These are phyloP conservation scores for Colletotrichum sansevieriae DNA, from an alignment of 2,329 filamentous ascomycete species.

Conservation along the genomic window DNA sequence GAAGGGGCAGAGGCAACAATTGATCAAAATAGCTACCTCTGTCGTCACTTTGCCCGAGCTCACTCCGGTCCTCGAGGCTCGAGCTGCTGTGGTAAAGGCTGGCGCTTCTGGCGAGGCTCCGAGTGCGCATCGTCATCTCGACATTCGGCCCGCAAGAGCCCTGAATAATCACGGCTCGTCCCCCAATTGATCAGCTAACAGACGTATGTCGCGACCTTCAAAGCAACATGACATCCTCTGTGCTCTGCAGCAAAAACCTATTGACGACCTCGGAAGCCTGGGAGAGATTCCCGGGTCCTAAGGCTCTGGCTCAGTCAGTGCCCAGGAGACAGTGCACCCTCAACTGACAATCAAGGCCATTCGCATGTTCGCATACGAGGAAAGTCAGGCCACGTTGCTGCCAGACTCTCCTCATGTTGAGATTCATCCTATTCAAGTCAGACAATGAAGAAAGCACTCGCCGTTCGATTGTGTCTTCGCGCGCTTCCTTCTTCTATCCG, in stretches of 20 bases:
- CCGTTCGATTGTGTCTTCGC: slow-evolving; percentile 21
- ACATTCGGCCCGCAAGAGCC: slow-evolving; percentile 24
- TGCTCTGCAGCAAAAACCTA: not conserved
- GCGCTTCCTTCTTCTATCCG: slow-evolving; percentile 20
- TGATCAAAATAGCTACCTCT: slow-evolving; percentile 27
- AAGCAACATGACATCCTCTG: slow-evolving; percentile 12
- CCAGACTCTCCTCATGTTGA: not conserved
- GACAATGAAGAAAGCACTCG: slow-evolving; percentile 12
- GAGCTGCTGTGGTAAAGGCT: not conserved
- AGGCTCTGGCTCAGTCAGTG: slow-evolving; percentile 16
- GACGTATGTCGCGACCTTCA: slow-evolving; percentile 9
- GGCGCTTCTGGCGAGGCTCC: not conserved
- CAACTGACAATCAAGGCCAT: not conserved
- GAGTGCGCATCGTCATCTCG: slow-evolving; percentile 34
- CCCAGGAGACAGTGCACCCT: not conserved
- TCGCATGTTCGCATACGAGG: slow-evolving; percentile 20
- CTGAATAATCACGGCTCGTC: slow-evolving; percentile 2
- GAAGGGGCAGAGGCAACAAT: not conserved
- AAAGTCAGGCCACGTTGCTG: slow-evolving; percentile 12
- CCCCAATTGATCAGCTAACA: not conserved
- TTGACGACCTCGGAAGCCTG: not conserved
- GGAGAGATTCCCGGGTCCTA: not conserved
- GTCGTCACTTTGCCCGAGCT: not conserved
- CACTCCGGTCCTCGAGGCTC: not conserved
- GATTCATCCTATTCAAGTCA: slow-evolving; percentile 13